Conservation (phyloP, 495 filamentous ascomycete genomes). For the Penicillium nucicola region DNA sequence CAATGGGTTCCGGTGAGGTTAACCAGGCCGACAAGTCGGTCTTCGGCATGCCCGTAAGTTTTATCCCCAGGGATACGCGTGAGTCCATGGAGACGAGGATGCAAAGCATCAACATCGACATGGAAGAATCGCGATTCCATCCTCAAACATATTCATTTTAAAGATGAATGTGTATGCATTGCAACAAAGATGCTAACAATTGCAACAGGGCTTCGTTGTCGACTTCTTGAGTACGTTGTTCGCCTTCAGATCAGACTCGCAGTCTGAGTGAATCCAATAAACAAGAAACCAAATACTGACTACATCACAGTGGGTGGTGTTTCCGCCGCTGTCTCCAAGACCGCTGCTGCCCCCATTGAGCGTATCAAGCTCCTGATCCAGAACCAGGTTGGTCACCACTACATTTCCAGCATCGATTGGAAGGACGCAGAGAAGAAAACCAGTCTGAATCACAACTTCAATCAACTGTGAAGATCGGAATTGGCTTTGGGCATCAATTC, state of each 20-base stretch:
- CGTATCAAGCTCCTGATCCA: conserved; percentile 99
- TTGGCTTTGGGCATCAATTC: neutral
- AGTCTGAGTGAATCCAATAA: neutral
- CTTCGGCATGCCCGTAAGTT: conserved; percentile 78
- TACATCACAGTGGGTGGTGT: conserved; percentile 88
- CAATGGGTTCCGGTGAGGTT: conserved; percentile 50
- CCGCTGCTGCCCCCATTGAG: conserved; percentile 99
- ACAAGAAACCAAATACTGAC: conserved; percentile 26
- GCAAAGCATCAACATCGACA: neutral
- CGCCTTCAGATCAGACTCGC: conserved; percentile 4
- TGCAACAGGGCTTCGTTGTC: conserved; percentile 62
- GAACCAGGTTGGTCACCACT: conserved; percentile 75
- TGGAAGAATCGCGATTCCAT: conserved; percentile 3
- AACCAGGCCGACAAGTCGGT: conserved; percentile 68
- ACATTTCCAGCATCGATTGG: neutral
- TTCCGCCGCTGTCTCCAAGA: conserved; percentile 99
- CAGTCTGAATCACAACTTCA: neutral
- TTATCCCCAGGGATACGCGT: conserved; percentile 1
- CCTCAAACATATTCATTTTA: neutral
- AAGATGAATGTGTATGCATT: neutral
- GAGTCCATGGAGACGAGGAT: neutral
- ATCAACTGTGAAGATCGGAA: neutral
- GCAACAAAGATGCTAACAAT: conserved; percentile 28
- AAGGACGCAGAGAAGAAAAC: neutral
- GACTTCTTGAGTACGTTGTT: conserved; percentile 94